These are phyloP conservation scores for Hermanozyma aechmeae DNA, from an alignment of 805 yeast genomes.

Conservation along the genomic window DNA sequence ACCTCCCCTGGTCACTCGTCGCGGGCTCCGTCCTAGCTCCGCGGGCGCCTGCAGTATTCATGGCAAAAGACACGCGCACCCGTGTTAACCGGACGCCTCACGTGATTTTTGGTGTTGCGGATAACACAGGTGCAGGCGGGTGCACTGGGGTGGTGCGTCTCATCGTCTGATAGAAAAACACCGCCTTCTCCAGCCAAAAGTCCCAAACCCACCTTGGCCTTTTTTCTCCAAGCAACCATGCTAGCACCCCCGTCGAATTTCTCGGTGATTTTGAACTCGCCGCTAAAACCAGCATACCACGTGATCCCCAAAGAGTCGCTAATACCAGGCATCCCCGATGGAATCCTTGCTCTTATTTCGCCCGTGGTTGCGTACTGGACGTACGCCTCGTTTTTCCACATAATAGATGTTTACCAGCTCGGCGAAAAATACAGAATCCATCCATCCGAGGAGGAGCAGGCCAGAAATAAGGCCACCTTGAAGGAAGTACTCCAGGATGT, in stretches of 20 bases:
- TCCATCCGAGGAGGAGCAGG: constrained; percentile 75
- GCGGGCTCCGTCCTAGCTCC: too few species aligned
- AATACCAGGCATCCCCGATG: constrained; percentile 60
- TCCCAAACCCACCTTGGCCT: too few species aligned
- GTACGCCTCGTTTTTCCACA: constrained; percentile 62
- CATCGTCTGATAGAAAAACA: too few species aligned
- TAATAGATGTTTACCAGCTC: constrained; percentile 63
- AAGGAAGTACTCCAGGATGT: constrained; percentile 74
- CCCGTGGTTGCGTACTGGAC: constrained; percentile 86
- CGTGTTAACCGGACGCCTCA: too few species aligned
- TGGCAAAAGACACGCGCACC: too few species aligned
- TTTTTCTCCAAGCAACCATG: too few species aligned
- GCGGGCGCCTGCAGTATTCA: too few species aligned
- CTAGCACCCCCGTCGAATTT: constrained; percentile 15
- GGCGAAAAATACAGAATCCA: constrained; percentile 85
- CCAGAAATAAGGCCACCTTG: constrained; percentile 67
- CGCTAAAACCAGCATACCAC: constrained; percentile 7
- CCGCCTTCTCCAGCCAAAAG: too few species aligned
- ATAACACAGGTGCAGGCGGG: too few species aligned
- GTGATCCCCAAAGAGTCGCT: constrained; percentile 30
- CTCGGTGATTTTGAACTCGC: constrained; percentile 7
- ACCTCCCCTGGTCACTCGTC: too few species aligned
- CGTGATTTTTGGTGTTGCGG: too few species aligned
- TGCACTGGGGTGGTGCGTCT: too few species aligned
- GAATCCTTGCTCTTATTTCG: constrained; percentile 54